Base-by-base conservation (phyloP, 75 land plant species). In the Azolla pinnata region DNA sequence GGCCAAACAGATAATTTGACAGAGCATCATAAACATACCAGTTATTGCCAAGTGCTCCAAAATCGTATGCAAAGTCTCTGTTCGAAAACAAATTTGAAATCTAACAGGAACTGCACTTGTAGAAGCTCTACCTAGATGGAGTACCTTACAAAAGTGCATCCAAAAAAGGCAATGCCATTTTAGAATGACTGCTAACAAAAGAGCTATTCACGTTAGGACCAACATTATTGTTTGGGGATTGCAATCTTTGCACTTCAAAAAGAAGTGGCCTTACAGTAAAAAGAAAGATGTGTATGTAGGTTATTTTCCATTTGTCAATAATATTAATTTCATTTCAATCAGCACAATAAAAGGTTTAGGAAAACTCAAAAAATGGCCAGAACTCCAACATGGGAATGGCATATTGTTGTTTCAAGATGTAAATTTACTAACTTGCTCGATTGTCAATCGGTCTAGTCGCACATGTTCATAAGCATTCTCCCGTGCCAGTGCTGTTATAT, bases 401-500 rank as follows among this genome's bases (percentile, higher is more conserved):
- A 35, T 35, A n/a, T 19, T 50, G 7, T 50, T 7, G 17, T 24
- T 20, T 20, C 8, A 50, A 7, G 24, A 20, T 50, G 17, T n/a
- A 7, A 50, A 19, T 24, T n/a, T n/a, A n/a, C 17, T 32, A 69
- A 92, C 97, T 90, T 88, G 86, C 33, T 68, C 76, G 31, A 92
- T 68, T 23, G 72, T 92, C 72, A 85, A 67, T 53, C 82, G 76
- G 66, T 85, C 85, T 44, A 88, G 84, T 54, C 68, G 86, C 46
- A 89, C 72, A 33, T 77, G 87, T 23, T 84, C 71, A 68, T 92
- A 88, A 20, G 78, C 74, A 61, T 65, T 75, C 71, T 92, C 97
- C 33, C 79, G 82, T 32, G 97, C 97, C 75, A 92, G 77, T 51
- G 97, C 85, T 56, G 95, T 92, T 44, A 92, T 88, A 69, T 92